phyloP scores from a whole-genome alignment of 257 asterid species.

The Plantago major region DNA sequence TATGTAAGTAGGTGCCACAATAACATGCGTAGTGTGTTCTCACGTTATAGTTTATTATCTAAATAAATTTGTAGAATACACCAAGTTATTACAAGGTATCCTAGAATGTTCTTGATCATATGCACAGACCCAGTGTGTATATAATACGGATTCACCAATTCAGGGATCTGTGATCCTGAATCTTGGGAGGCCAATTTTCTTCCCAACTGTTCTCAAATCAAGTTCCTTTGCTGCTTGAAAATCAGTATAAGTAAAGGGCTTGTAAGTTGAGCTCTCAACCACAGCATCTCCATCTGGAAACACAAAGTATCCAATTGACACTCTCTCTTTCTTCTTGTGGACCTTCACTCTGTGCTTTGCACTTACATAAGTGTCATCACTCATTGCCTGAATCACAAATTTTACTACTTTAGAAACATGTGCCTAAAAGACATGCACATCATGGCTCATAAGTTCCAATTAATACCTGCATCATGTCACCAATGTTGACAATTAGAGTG shows the following conservation, averaged over 20 bases:
- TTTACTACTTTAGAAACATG: neutral
- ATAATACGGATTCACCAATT: too few species aligned
- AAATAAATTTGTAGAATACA: too few species aligned
- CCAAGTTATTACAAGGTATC: too few species aligned
- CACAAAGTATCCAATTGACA: constrained; percentile 76
- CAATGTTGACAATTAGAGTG: constrained; percentile 69
- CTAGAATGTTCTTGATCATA: too few species aligned
- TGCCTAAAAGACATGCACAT: too few species aligned
- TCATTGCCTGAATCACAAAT: constrained; percentile 51
- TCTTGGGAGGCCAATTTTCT: constrained; percentile 65
- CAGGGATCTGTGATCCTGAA: constrained; percentile 23
- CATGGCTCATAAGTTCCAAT: too few species aligned
- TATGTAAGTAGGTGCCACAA: too few species aligned
- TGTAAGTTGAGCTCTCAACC: constrained; percentile 67
- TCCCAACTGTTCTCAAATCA: constrained; percentile 59
- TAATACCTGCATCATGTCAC: constrained; percentile 86
- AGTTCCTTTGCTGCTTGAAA: constrained; percentile 57
- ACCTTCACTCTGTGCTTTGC: constrained; percentile 77
- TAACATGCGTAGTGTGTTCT: too few species aligned
- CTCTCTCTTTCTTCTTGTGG: constrained; percentile 47
- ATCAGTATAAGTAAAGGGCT: constrained; percentile 63
- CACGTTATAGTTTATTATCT: too few species aligned
- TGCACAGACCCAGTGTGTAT: too few species aligned
- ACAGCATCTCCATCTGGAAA: constrained; percentile 55
- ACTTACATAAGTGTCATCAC: constrained; percentile 52